These are phyloP conservation scores for Silene vulgaris DNA, from an alignment of 179 eudicot species.

Conservation along the genomic window DNA sequence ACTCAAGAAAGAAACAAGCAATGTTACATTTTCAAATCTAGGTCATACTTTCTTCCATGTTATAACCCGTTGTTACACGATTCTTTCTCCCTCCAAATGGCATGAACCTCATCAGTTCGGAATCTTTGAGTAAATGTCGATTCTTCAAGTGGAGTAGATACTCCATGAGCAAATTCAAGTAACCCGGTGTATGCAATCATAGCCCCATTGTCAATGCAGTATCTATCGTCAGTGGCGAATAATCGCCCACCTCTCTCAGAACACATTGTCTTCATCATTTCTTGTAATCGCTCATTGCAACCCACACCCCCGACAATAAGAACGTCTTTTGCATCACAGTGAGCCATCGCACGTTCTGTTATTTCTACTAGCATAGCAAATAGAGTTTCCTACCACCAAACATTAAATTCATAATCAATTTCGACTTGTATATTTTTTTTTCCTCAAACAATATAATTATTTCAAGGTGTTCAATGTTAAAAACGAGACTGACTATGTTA, in stretches of 20 bases:
- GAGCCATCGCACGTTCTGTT: constrained; percentile 97
- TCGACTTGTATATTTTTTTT: not conserved
- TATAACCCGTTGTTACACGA: not conserved
- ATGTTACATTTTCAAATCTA: not conserved
- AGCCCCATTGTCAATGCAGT: constrained; percentile 91
- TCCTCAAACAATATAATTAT: not conserved
- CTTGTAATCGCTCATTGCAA: constrained; percentile 85
- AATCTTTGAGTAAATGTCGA: constrained; percentile 89
- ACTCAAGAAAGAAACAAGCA: not conserved
- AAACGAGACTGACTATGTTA: not conserved
- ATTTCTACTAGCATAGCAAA: constrained; percentile 99
- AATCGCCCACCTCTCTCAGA: constrained; percentile 79
- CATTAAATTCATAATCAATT: not conserved
- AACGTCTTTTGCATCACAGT: constrained; percentile 84
- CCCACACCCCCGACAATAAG: constrained; percentile 97
- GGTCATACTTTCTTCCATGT: not conserved
- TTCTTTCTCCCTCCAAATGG: constrained; percentile 74
- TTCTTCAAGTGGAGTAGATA: constrained; percentile 70
- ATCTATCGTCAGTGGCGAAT: constrained; percentile 83
- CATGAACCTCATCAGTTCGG: constrained; percentile 92
- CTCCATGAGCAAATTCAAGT: constrained; percentile 68
- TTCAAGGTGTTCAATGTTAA: not conserved
- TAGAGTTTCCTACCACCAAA: constrained; percentile 59
- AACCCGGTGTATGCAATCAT: constrained; percentile 97
- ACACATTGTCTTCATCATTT: constrained; percentile 92